Conservation (phyloP, 1,284 basidiomycete species). For the Pisolithus thermaeus region DNA sequence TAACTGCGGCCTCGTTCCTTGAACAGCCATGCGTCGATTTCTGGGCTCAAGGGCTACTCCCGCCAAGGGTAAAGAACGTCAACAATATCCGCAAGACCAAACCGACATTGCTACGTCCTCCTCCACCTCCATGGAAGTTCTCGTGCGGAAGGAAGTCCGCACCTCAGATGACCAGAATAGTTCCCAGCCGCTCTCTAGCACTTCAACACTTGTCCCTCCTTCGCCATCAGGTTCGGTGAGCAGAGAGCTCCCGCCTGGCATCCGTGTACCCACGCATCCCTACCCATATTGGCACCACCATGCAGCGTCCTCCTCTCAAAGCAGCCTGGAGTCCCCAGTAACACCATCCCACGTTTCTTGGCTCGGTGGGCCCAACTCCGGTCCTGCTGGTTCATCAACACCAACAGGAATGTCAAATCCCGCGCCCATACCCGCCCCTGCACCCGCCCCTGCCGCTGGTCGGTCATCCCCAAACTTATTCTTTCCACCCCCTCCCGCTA, state of each 20-base stretch:
- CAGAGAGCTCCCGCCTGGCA: conserved; percentile 25
- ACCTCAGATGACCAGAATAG: conserved; percentile 14
- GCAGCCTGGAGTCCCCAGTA: conserved; percentile 28
- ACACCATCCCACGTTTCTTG: conserved; percentile 35
- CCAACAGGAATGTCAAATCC: conserved; percentile 7
- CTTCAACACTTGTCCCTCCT: conserved; percentile 9
- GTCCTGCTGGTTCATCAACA: conserved; percentile 6
- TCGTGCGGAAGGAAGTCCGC: conserved; percentile 24
- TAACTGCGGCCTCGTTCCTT: conserved; percentile 16
- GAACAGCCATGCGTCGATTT: conserved; percentile 26
- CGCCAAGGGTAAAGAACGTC: conserved; percentile 23
- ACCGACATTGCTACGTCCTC: not conserved
- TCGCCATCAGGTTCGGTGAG: conserved; percentile 17
- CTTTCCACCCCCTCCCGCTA: conserved; percentile 23
- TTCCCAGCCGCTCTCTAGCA: conserved; percentile 19
- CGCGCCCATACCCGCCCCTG: too few relatives aligned
- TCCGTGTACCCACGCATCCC: conserved; percentile 27
- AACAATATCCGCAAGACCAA: conserved; percentile 6
- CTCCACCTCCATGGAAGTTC: conserved; percentile 22
- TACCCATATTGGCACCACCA: conserved; percentile 31
- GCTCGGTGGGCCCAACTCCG: conserved; percentile 21
- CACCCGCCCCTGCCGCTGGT: conserved; percentile 14
- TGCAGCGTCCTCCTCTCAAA: conserved; percentile 27
- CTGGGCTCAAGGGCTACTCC: conserved; percentile 22
- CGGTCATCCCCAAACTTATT: conserved; percentile 23